Evolutionary conservation across 176 grass and related monocot genomes (phyloP).

Genomic region (Rhynchospora tenuis): DNA sequence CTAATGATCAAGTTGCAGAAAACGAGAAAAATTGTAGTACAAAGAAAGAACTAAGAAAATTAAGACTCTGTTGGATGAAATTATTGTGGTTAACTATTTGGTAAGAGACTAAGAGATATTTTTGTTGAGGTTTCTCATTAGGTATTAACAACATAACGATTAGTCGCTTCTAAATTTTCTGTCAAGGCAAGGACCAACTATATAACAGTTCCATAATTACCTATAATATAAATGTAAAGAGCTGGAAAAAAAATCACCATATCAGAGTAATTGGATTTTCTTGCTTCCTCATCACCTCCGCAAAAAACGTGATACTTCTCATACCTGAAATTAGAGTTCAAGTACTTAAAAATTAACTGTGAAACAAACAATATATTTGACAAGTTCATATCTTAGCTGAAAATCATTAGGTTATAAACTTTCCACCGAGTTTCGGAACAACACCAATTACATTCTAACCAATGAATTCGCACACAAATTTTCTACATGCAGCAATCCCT

Average conservation of each 20-base stretch:
- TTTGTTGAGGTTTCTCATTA: background rate
- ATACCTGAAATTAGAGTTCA: constrained; percentile 46
- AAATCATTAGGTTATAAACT: background rate
- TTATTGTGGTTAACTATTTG: background rate
- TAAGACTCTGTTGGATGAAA: background rate
- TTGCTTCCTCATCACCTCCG: constrained; percentile 84
- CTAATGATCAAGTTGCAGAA: background rate
- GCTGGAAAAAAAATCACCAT: constrained; percentile 52
- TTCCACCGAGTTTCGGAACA: background rate
- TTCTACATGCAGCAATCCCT: background rate
- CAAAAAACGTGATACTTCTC: constrained; percentile 90
- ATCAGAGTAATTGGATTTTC: constrained; percentile 88
- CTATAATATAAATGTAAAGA: background rate
- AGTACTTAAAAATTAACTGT: constrained; percentile 14
- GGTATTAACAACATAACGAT: background rate
- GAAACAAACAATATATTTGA: constrained; percentile 3
- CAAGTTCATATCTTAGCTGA: background rate
- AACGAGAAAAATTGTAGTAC: background rate
- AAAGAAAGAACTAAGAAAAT: background rate
- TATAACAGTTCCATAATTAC: background rate
- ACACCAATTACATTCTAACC: background rate
- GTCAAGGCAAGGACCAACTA: background rate
- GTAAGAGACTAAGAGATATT: background rate
- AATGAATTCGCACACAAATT: background rate
- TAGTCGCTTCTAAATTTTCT: background rate